A percentile compares a stretch with the other conserved stretches of the same genome.
phyloP scores from a whole-genome alignment of 257 asterid species.

The Nicotiana knightiana region DNA sequence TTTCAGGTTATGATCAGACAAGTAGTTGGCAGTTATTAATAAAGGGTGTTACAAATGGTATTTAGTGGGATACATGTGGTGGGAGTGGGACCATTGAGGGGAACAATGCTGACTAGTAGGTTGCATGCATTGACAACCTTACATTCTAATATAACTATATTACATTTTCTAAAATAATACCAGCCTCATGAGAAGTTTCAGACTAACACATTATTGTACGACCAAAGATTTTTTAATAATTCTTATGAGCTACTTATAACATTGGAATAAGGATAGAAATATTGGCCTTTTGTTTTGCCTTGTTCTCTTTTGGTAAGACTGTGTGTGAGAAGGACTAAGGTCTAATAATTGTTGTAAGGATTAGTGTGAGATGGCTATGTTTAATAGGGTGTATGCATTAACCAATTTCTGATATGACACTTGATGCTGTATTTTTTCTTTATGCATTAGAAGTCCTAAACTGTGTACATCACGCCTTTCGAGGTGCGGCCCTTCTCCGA shows the following conservation, averaged over 20 bases:
- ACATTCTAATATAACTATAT: not conserved
- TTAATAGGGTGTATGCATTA: not conserved
- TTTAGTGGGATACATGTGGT: constrained; percentile 23
- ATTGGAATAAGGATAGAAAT: not conserved
- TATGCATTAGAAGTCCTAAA: not conserved
- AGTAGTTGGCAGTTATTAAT: constrained; percentile 17
- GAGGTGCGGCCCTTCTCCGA: too few relatives aligned
- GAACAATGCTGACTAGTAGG: constrained; percentile 6
- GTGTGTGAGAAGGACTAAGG: too few relatives aligned
- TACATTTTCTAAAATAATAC: constrained; percentile 4
- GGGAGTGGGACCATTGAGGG: constrained; percentile 22
- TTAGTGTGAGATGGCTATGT: not conserved
- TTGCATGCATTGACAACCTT: not conserved
- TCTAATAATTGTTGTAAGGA: not conserved
- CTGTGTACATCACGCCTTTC: not conserved
- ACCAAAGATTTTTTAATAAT: not conserved
- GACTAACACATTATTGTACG: not conserved
- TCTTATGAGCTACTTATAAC: not conserved
- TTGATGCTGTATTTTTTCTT: not conserved
- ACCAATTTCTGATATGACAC: not conserved
- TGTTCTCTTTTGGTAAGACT: not conserved
- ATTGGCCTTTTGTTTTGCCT: not conserved
- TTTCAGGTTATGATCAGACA: constrained; percentile 26
- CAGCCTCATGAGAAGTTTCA: not conserved
- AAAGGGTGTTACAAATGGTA: constrained; percentile 2